A percentile compares a stretch with the other conserved stretches of the same genome.
These are phyloP conservation scores for Nicotiana attenuata DNA, from an alignment of 257 asterid species.

Conservation along the genomic window DNA sequence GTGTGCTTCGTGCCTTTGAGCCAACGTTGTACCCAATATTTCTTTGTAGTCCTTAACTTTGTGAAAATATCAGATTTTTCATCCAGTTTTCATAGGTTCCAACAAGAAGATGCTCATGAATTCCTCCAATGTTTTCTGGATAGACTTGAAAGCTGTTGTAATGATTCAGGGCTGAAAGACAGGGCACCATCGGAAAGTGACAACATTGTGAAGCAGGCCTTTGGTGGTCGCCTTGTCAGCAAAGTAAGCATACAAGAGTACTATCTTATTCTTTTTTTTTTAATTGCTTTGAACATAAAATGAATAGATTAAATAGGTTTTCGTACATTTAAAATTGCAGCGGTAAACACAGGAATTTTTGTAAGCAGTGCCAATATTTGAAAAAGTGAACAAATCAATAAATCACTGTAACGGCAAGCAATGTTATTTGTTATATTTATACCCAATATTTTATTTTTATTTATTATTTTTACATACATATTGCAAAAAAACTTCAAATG, in stretches of 20 bases:
- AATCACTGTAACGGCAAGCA: no score
- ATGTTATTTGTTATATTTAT: no score
- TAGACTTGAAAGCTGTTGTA: slow-evolving; percentile 48
- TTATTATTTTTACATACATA: no score
- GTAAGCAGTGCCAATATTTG: no score
- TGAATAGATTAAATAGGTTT: neutral
- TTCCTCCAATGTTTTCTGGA: slow-evolving; percentile 83
- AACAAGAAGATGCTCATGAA: slow-evolving; percentile 92
- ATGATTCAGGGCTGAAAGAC: slow-evolving; percentile 14
- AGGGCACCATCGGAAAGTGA: slow-evolving; percentile 20
- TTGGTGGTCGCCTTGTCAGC: slow-evolving; percentile 84
- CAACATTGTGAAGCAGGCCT: slow-evolving; percentile 58
- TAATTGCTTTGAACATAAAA: neutral
- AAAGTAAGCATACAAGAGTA: slow-evolving; percentile 35
- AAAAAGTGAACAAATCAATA: no score
- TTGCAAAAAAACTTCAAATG: no score
- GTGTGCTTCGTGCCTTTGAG: neutral
- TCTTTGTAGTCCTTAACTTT: slow-evolving; percentile 41
- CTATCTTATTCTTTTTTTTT: neutral
- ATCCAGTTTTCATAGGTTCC: slow-evolving; percentile 47
- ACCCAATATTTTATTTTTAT: no score
- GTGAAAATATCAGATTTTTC: slow-evolving; percentile 55
- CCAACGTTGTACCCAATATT: neutral
- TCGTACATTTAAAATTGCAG: neutral
- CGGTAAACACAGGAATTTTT: no score